Base-by-base conservation (phyloP, 495 filamentous ascomycete species). In the Neurospora sp. region DNA sequence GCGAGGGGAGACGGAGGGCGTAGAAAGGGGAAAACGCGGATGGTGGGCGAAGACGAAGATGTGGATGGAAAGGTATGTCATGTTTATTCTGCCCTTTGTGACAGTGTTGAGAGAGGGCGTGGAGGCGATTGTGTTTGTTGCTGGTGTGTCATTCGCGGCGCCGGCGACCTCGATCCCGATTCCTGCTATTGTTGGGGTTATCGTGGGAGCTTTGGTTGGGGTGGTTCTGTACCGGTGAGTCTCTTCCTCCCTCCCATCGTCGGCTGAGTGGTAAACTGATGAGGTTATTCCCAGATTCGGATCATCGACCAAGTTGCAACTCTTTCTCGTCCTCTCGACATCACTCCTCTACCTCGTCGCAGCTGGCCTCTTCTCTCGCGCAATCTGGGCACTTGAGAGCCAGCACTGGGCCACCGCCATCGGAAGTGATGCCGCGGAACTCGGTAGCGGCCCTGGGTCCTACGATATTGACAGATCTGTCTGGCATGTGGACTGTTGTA, bases 401-500 rank as follows among this genome's bases (percentile, higher is more conserved):
- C 82, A 89, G 54, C 42, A 86, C 71, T 95, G 92, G 92, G 90
- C 89, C 74, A 84, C 88, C 14, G 20, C 85, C 10, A 84, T 92
- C 48, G 93, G 94, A 18, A 88, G 89, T 11, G 94, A 97, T 80
- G 89, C 89, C 3, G 85, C 88, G 0, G 94, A 96, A 79, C 83
- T 87, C 2, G 94, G 94, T 3, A 79, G 87, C 11, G 94, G 94
- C 0, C 87, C 94, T 0, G 94, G 94, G 5, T 96, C 93, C 0
- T 98, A 98, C 82, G 90, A 97, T 79, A 95, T 97, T 75, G 84
- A 86, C 38, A 83, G 90, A 75, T 94, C 89, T 69, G 93, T 97
- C 4, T 97, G 94, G 94, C 94, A 98, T 78, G 89, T 97, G 70
- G 96, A 97, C 77, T 97, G 92, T 84, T 96, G 93, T 80, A 94